Conservation (phyloP, 306 rosid genomes). For the Trifolium dubium region DNA sequence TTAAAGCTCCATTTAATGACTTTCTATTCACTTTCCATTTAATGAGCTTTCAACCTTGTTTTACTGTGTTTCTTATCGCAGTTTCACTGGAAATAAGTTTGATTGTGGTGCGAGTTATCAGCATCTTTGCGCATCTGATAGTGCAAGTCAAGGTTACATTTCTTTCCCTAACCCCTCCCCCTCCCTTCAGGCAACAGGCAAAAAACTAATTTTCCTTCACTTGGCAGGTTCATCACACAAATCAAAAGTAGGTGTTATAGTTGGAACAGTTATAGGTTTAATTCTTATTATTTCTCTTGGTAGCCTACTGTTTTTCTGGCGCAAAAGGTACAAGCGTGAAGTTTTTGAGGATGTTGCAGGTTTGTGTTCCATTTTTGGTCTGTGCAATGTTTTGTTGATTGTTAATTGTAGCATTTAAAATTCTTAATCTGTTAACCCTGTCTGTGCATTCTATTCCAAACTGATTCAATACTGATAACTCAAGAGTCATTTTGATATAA, state of each 20-base stretch:
- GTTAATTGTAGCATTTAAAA: slow-evolving; percentile 8
- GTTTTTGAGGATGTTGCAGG: slow-evolving; percentile 89
- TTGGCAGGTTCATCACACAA: slow-evolving; percentile 61
- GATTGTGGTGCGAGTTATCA: slow-evolving; percentile 57
- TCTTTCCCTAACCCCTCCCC: background rate
- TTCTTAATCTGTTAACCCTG: slow-evolving; percentile 15
- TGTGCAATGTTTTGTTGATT: slow-evolving; percentile 23
- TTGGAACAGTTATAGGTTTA: slow-evolving; percentile 67
- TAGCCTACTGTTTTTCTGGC: slow-evolving; percentile 56
- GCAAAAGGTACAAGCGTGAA: slow-evolving; percentile 68
- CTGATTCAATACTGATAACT: slow-evolving; percentile 21
- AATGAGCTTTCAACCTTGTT: slow-evolving; percentile 16
- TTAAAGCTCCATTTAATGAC: slow-evolving; percentile 10
- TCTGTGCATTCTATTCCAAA: slow-evolving; percentile 15
- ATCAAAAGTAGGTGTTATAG: slow-evolving; percentile 64
- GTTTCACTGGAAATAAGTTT: slow-evolving; percentile 81
- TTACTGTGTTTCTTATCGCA: slow-evolving; percentile 47
- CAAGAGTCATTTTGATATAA: slow-evolving; percentile 3
- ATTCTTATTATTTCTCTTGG: slow-evolving; percentile 58
- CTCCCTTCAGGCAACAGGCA: slow-evolving; percentile 25
- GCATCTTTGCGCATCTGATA: slow-evolving; percentile 59
- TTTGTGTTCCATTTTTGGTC: slow-evolving; percentile 43
- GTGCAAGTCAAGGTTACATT: slow-evolving; percentile 62
- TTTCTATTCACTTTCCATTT: background rate
- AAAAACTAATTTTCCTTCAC: slow-evolving; percentile 36